These are phyloP conservation scores for Entomophthora muscae DNA, from an alignment of 371 early-diverging fungal genomes.

Conservation along the genomic window DNA sequence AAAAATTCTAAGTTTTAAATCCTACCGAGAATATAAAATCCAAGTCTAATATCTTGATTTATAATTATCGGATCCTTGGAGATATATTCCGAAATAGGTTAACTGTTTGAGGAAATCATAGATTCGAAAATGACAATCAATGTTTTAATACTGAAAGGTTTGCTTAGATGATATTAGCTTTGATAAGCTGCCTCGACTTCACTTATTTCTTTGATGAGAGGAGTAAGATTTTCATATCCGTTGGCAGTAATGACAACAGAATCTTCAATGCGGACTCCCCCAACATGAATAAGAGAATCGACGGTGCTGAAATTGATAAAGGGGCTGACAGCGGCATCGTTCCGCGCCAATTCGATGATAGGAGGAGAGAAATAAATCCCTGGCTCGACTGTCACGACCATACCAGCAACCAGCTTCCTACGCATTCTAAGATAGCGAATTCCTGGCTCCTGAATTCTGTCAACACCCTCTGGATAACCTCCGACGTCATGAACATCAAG, in stretches of 20 bases:
- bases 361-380: constrained; percentile 55
- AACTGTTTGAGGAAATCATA: too few species aligned
- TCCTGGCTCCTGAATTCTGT: constrained; percentile 62
- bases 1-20: too few species aligned
- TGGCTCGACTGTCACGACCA: constrained; percentile 88
- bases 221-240: constrained; percentile 51
- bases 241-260: constrained; percentile 57
- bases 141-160: too few species aligned
- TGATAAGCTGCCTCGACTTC: constrained; percentile 37
- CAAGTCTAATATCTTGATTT: too few species aligned
- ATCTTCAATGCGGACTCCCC: constrained; percentile 90
- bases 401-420: constrained; percentile 51
- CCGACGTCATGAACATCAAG: constrained; percentile 80
- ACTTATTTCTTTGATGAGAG: constrained; percentile 49
- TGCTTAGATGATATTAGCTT: too few species aligned
- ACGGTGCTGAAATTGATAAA: constrained; percentile 52
- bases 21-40: too few species aligned
- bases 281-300: constrained; percentile 50
- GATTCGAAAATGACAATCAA: too few species aligned
- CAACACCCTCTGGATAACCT: constrained; percentile 64
- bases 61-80: too few species aligned
- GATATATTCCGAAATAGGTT: too few species aligned
- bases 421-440: constrained; percentile 74
- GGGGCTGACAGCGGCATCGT: constrained; percentile 30
- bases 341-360: constrained; percentile 27